phyloP scores from a whole-genome alignment of 495 filamentous ascomycete genomes.

The Aspergillus cavernicola region DNA sequence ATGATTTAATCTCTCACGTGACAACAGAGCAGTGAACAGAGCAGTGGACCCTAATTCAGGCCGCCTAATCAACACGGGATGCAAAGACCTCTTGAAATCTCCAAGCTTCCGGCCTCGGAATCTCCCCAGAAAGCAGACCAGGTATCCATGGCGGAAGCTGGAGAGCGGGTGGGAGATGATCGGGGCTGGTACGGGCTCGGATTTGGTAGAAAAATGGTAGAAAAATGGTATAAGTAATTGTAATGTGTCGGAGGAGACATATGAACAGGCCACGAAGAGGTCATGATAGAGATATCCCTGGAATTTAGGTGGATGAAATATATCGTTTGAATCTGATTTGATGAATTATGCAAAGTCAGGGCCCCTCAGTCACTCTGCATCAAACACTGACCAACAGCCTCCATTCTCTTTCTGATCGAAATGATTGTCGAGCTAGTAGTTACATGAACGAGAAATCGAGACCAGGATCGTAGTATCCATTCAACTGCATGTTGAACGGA shows the following conservation, averaged over 20 bases:
- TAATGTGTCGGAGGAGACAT: slow-evolving; percentile 25
- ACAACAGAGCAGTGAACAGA: slow-evolving; percentile 29
- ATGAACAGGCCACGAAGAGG: slow-evolving; percentile 7
- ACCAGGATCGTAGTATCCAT: neutral
- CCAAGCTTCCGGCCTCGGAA: slow-evolving; percentile 8
- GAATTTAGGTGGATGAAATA: neutral
- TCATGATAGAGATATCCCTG: neutral
- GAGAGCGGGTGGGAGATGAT: slow-evolving; percentile 37
- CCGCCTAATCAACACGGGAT: slow-evolving; percentile 43
- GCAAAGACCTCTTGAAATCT: slow-evolving; percentile 22
- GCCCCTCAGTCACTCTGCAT: too few species aligned
- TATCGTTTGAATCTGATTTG: neutral
- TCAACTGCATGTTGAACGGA: slow-evolving; percentile 5
- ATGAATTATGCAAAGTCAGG: too few species aligned
- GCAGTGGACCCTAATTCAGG: slow-evolving; percentile 48
- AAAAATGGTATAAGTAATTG: slow-evolving; percentile 44
- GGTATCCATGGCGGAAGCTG: slow-evolving; percentile 33
- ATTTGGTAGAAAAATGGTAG: slow-evolving; percentile 39
- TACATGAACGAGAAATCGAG: neutral
- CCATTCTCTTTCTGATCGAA: neutral
- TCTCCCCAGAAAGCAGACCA: slow-evolving; percentile 40
- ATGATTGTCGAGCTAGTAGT: neutral
- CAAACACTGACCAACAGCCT: too few species aligned
- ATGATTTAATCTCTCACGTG: slow-evolving; percentile 32
- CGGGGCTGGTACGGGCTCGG: slow-evolving; percentile 23